Conservation (phyloP, 371 early-diverging fungal species). For the Phascolomyces articulosus region DNA sequence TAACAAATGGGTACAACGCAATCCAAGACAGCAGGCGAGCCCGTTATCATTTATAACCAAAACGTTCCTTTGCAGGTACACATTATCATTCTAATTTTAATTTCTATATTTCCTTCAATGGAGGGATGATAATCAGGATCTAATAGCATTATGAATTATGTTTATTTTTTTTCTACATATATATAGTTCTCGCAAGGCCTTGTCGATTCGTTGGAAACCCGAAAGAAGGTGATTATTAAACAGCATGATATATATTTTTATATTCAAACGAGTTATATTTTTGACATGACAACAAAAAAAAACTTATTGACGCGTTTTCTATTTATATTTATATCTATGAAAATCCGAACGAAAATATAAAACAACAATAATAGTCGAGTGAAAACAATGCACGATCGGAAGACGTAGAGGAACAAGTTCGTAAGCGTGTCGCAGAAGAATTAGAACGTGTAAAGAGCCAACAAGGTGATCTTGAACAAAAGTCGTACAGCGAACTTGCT, state of each 20-base stretch:
- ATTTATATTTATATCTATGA: not conserved
- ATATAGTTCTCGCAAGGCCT: conserved; percentile 38
- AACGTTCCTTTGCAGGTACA: conserved; percentile 47
- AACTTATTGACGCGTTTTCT: no score
- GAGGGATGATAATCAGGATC: no score
- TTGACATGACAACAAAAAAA: no score
- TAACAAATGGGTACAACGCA: conserved; percentile 48
- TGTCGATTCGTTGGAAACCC: conserved; percentile 36
- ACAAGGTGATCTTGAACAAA: conserved; percentile 32
- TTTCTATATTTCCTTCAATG: not conserved
- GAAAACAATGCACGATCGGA: conserved; percentile 26
- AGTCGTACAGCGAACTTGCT: conserved; percentile 37
- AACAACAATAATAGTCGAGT: conserved; percentile 10
- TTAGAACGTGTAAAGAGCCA: conserved; percentile 33
- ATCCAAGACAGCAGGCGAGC: conserved; percentile 42
- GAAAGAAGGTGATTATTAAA: conserved; percentile 39
- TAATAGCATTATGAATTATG: no score
- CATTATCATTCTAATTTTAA: not conserved
- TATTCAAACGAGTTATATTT: not conserved
- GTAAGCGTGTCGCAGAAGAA: conserved; percentile 48
- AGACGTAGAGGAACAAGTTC: conserved; percentile 47
- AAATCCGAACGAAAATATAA: not conserved
- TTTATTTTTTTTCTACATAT: no score
- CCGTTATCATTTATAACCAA: conserved; percentile 52
- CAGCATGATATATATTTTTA: no score